Evolutionary conservation across 1,284 basidiomycete species (phyloP), one percentile per base, ranked within the genome.

Genomic region (Boletus austroedulis): DNA sequence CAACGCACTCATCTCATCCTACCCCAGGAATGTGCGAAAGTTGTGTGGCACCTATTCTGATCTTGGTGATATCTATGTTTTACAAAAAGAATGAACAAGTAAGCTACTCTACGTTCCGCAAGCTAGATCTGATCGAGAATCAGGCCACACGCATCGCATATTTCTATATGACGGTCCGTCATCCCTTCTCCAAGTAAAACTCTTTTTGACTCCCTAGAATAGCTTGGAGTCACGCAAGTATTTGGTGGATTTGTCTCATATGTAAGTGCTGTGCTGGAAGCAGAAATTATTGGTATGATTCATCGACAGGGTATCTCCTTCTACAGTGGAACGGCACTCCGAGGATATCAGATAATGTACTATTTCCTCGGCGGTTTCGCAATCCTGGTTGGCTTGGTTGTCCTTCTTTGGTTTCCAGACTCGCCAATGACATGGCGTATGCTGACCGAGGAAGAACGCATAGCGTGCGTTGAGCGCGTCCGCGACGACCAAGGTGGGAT

Each of bases 221-320:
- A 63, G 64, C 65, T 64, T 63, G 81, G 83, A 32, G 31, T 59
- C 32, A 59, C 85, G 0, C 77, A 81, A 55, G 75, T 87, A 5
- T 82, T 87, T 60, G 85, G 85, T 24, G 84, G 85, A 5, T 83
- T 87, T 60, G 76, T 86, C 26, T 85, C 84, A 40, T 87, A 84
- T 71, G 81, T 81, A 57, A 57, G 75, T 65, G 24, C 15, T 46
- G 14, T 65, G 24, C 19, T 46, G 14, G 15, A 28, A 29, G 28
- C 47, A 38, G 14, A 43, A 21, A 53, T 36, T 19, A 44, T 21
- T 12, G 19, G 34, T n/a, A 34, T 21, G 15, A 12, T 34, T 26
- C 23, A 17, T 24, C 17, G 15, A 47, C 36, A 61, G 43, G 58
- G 57, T 7, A 76, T 86, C 47, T 83, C 84, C 1, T 86, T 85